Percentiles rank a stretch among this genome's conserved stretches.
phyloP scores from a whole-genome alignment of 2,329 filamentous ascomycete species.

The Thermoascus crustaceus region DNA sequence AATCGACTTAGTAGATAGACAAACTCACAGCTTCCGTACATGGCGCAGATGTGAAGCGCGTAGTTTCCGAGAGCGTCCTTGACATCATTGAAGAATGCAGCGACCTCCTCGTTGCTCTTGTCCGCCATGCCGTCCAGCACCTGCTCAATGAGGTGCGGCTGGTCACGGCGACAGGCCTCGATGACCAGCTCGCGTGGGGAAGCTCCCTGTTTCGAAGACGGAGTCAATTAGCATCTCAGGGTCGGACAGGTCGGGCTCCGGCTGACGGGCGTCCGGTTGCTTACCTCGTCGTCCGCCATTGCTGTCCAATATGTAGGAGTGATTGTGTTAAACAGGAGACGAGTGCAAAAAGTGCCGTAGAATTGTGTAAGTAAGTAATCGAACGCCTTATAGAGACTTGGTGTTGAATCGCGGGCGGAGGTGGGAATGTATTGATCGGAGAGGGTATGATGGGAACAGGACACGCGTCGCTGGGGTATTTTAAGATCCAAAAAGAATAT shows the following conservation, averaged over 20 bases:
- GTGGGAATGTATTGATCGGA: too few relatives aligned
- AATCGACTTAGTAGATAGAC: background rate
- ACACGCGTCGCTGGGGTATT: too few relatives aligned
- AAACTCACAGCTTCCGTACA: slow-evolving; percentile 70
- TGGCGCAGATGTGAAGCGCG: slow-evolving; percentile 81
- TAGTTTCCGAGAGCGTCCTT: slow-evolving; percentile 81
- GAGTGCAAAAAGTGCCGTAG: background rate
- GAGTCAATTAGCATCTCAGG: slow-evolving; percentile 2
- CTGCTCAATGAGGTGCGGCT: slow-evolving; percentile 73
- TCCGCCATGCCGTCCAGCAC: slow-evolving; percentile 56
- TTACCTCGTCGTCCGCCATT: slow-evolving; percentile 39
- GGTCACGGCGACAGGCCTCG: slow-evolving; percentile 89
- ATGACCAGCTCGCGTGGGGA: slow-evolving; percentile 77
- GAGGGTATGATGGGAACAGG: too few relatives aligned
- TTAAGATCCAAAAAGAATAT: too few relatives aligned
- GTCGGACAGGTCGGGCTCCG: background rate
- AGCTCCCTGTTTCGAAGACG: slow-evolving; percentile 63
- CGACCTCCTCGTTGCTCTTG: slow-evolving; percentile 55
- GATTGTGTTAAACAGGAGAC: too few relatives aligned
- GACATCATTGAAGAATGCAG: slow-evolving; percentile 74
- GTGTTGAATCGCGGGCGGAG: too few relatives aligned
- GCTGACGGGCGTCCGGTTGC: slow-evolving; percentile 3
- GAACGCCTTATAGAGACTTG: too few relatives aligned
- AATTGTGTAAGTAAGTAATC: too few relatives aligned
- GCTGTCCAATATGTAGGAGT: too few relatives aligned